Percentiles rank a stretch among this genome's conserved stretches.
Evolutionary conservation across 768 basidiomycete species (phyloP).

Genomic region (Tricholoma furcatifolium): DNA sequence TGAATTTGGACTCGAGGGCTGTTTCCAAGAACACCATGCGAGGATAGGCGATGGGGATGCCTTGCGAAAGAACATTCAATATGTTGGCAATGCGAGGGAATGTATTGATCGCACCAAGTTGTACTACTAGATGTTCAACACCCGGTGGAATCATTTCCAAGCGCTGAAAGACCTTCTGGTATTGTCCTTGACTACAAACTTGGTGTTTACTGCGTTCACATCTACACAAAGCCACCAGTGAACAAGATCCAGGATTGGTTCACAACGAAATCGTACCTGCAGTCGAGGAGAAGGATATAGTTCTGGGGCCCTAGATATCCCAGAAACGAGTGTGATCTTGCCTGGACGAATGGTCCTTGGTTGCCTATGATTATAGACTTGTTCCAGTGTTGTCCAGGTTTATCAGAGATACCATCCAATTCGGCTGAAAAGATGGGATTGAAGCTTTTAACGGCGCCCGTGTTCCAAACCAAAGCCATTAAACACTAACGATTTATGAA

Average conservation of each 20-base stretch:
- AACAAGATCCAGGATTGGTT: neutral
- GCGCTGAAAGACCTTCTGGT: slow-evolving; percentile 67
- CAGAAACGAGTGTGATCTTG: slow-evolving; percentile 81
- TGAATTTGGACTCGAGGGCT: slow-evolving; percentile 77
- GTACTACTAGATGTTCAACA: slow-evolving; percentile 83
- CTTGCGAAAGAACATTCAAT: slow-evolving; percentile 27
- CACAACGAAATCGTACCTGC: slow-evolving; percentile 52
- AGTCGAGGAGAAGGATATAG: slow-evolving; percentile 75
- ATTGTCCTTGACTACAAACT: slow-evolving; percentile 75
- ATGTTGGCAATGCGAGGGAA: neutral
- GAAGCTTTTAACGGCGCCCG: neutral
- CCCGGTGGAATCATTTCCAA: slow-evolving; percentile 56
- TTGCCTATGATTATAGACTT: slow-evolving; percentile 75
- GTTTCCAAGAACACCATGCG: slow-evolving; percentile 87
- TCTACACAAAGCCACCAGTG: slow-evolving; percentile 33
- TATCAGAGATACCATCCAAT: slow-evolving; percentile 70
- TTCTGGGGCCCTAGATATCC: slow-evolving; percentile 78
- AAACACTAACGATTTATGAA: slow-evolving; percentile 69
- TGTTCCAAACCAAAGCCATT: neutral
- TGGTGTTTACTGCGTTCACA: slow-evolving; percentile 82
- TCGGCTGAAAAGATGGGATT: slow-evolving; percentile 41
- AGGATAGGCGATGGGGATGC: slow-evolving; percentile 87
- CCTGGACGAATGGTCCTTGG: slow-evolving; percentile 74
- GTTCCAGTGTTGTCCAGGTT: slow-evolving; percentile 59
- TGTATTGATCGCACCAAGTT: slow-evolving; percentile 53